phyloP scores from a whole-genome alignment of 148 eudicot species.

The Vaccinium vitisidaea region DNA sequence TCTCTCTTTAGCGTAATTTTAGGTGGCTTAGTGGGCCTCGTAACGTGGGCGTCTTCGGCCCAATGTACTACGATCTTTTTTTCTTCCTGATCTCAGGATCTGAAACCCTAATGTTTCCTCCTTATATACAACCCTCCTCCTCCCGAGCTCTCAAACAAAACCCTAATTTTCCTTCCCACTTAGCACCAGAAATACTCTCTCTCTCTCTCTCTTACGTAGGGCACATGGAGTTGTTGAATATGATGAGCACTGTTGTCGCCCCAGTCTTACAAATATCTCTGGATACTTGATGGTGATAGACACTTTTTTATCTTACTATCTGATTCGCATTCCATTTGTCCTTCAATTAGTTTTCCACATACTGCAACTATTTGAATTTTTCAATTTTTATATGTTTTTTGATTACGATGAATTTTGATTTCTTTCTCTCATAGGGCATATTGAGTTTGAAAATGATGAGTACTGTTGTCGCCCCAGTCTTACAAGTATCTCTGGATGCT shows the following conservation, averaged over 20 bases:
- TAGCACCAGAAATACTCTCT: background rate
- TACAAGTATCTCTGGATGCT: slow-evolving; percentile 16
- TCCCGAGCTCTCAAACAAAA: background rate
- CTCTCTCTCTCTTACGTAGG: background rate
- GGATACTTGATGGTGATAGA: slow-evolving; percentile 25
- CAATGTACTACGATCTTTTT: background rate
- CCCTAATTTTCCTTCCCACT: background rate
- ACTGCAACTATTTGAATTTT: background rate
- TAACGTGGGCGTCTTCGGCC: background rate
- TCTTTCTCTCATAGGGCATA: no score
- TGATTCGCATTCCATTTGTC: slow-evolving; percentile 20
- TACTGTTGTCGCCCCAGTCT: slow-evolving; percentile 31
- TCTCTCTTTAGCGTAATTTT: no score
- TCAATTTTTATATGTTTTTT: no score
- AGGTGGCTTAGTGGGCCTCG: background rate
- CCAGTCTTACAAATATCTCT: slow-evolving; percentile 25
- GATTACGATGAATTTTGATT: no score
- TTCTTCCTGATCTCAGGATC: no score
- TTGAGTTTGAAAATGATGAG: slow-evolving; percentile 21
- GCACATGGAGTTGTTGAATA: background rate
- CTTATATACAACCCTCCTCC: background rate
- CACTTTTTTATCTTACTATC: slow-evolving; percentile 6
- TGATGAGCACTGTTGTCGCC: slow-evolving; percentile 27
- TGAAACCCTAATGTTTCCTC: slow-evolving; percentile 2
- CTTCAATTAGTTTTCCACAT: background rate